These are phyloP conservation scores for Buxus sempervirens DNA, from an alignment of 164 flowering plant genomes.

Conservation along the genomic window DNA sequence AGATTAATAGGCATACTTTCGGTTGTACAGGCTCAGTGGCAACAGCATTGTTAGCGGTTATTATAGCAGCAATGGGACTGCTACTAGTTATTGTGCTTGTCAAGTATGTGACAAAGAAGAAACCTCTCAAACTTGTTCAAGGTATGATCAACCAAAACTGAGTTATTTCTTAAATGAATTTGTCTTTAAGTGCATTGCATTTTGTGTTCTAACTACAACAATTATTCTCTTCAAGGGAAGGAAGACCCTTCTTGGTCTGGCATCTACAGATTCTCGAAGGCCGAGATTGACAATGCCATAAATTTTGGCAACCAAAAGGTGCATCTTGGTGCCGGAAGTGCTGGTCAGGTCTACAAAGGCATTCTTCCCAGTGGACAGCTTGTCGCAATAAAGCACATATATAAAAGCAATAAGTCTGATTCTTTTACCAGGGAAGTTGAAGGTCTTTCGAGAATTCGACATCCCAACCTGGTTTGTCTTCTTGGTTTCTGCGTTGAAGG, in stretches of 20 bases:
- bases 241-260: conserved; percentile 43
- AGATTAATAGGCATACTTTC: neutral
- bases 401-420: conserved; percentile 40
- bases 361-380: conserved; percentile 67
- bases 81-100: conserved; percentile 33
- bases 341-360: conserved; percentile 66
- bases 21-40: conserved; percentile 35
- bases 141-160: conserved; percentile 6
- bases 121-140: conserved; percentile 11
- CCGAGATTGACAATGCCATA: conserved; percentile 64
- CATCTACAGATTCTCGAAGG: conserved; percentile 60
- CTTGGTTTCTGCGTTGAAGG: conserved; percentile 64
- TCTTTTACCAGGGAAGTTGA: conserved; percentile 64
- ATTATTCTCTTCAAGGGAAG: conserved; percentile 4
- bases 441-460: conserved; percentile 58
- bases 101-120: conserved; percentile 41
- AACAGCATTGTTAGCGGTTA: conserved; percentile 26
- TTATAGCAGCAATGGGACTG: conserved; percentile 26
- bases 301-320: conserved; percentile 27
- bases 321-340: conserved; percentile 62
- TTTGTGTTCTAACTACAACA: neutral
- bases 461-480: conserved; percentile 62
- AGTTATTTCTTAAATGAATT: too few relatives aligned
- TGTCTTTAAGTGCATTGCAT: neutral
- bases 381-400: conserved; percentile 69